Evolutionary conservation across 2,329 filamentous ascomycete species (phyloP).

Genomic region (Chlorencoelia australis): DNA sequence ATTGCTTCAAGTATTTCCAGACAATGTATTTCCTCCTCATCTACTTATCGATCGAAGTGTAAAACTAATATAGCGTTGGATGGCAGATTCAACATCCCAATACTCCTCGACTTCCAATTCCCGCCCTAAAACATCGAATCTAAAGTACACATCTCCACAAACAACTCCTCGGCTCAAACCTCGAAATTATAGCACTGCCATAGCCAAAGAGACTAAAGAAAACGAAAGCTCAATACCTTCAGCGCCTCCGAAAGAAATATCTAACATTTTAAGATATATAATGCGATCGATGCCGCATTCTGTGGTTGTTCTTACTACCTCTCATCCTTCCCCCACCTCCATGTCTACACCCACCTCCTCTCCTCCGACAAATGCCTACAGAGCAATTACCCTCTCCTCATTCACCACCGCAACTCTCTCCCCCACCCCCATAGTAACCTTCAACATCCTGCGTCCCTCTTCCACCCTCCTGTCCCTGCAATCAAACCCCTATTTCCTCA

Average conservation of each 20-base stretch:
- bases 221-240: too few species aligned
- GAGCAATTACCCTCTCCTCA: constrained; percentile 27
- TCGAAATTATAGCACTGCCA: neutral
- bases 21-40: too few species aligned
- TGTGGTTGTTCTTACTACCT: constrained; percentile 23
- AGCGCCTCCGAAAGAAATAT: constrained; percentile 2
- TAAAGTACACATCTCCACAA: neutral
- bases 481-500: constrained; percentile 14
- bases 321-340: neutral
- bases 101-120: neutral
- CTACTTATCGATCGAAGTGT: too few species aligned
- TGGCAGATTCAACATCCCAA: too few species aligned
- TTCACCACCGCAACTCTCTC: constrained; percentile 24
- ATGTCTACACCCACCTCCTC: neutral
- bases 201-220: neutral
- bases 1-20: too few species aligned
- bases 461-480: constrained; percentile 20
- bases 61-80: neutral
- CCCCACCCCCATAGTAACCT: constrained; percentile 24
- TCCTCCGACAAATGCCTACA: constrained; percentile 1
- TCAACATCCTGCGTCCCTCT: constrained; percentile 26
- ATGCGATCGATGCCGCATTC: constrained; percentile 24
- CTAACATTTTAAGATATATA: constrained; percentile 14
- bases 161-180: neutral
- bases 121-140: constrained; percentile 1